Percentiles rank a stretch among this genome's conserved stretches.
These are phyloP conservation scores for Leccinum truebloodii DNA, from an alignment of 768 basidiomycete species.

Conservation along the genomic window DNA sequence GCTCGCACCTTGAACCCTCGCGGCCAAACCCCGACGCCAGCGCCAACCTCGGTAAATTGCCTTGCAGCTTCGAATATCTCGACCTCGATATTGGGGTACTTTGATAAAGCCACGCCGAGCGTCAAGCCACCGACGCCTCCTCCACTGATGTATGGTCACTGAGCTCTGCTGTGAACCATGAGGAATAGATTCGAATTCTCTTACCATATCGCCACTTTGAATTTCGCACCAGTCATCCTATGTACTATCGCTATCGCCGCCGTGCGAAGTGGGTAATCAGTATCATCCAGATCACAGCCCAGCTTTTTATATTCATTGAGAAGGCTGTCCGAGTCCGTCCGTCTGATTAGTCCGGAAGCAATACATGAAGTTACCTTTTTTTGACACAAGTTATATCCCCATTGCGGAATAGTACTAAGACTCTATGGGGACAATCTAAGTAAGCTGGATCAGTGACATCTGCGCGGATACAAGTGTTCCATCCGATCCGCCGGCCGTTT, in stretches of 20 bases:
- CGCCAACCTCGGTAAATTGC: slow-evolving; percentile 54
- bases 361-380: background rate
- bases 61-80: slow-evolving; percentile 57
- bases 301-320: background rate
- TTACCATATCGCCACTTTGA: background rate
- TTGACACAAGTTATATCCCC: no score
- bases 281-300: background rate
- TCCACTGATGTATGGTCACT: slow-evolving; percentile 30
- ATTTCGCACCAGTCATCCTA: background rate
- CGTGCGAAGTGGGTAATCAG: background rate
- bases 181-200: background rate
- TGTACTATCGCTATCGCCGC: background rate
- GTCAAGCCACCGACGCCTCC: slow-evolving; percentile 44
- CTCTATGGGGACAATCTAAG: background rate
- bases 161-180: background rate
- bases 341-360: background rate
- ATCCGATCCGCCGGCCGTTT: no score
- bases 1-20: slow-evolving; percentile 31
- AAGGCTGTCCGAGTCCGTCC: background rate
- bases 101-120: slow-evolving; percentile 37
- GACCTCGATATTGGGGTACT: slow-evolving; percentile 54
- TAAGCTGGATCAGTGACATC: no score
- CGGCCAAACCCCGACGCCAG: slow-evolving; percentile 53
- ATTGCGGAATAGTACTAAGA: no score
- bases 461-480: no score